Base-by-base conservation (phyloP, 2,329 filamentous ascomycete genomes). In the Sclerotinia subarctica region DNA sequence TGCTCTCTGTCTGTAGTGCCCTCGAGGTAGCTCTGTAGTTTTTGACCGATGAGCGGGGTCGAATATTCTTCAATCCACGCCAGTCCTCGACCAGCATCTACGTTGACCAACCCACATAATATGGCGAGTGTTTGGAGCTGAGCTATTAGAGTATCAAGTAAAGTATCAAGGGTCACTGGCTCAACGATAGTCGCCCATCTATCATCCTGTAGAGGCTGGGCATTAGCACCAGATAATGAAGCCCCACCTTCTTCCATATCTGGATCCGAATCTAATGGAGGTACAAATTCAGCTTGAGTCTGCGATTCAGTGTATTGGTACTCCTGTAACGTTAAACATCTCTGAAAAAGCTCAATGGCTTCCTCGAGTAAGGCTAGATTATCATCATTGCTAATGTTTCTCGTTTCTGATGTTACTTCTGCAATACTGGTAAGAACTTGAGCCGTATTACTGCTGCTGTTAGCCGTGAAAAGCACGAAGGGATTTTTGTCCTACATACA, bases 361-460 rank as follows among this genome's bases (percentile, higher is more conserved):
- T 92, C 84, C 73, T 90, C 82, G 26, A 89, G 78, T 13, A 85
- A 79, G 24, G 76, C 78, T 17, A 73, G 78, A 0, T 85, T 83
- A 67, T 85, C 79, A 52, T 78, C 75, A 54, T 82, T 79, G 29
- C 78, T 75, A 53, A 76, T 75, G 29, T 82, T 79, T 2, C 76
- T 77, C 1, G 77, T 76, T 7, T 83, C 81, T 53, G 82, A 82
- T 10, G 86, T 76, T 2, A 80, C 80, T 78, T 92, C 90, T 1
- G 87, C 88, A 49, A 92, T 80, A 70, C 84, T 87, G 0, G 86
- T 89, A 49, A 92, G 80, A 4, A 91, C 86, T 77, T 92, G 90
- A 1, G 86, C 88, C 7, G 87, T 88, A 75, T 92, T 93, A 80
- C 78, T 79, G 57, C 46, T 59, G 44, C 10, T 2, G 64, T 66